Percentiles rank a stretch among this genome's conserved stretches.
phyloP scores from a whole-genome alignment of 1,284 basidiomycete species.

The Sanguinoderma infundibulare region DNA sequence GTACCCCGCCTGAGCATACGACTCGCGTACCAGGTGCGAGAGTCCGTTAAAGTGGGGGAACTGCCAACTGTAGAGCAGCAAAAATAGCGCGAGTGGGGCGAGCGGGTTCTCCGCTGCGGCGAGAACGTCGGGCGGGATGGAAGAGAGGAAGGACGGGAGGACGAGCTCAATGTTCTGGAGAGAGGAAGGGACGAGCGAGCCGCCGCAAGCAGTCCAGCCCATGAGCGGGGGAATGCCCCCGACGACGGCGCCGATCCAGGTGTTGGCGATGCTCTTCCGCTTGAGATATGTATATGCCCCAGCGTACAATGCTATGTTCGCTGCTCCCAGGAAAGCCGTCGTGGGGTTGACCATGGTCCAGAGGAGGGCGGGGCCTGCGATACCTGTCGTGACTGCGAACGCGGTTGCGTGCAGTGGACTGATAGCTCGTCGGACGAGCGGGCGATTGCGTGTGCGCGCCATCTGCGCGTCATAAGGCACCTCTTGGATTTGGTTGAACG shows the following conservation, averaged over 20 bases:
- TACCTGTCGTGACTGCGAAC: constrained; percentile 79
- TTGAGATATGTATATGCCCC: constrained; percentile 95
- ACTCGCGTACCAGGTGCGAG: constrained; percentile 85
- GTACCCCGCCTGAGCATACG: constrained; percentile 95
- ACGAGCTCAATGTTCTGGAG: constrained; percentile 61
- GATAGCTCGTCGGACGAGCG: constrained; percentile 86
- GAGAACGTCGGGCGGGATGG: constrained; percentile 42
- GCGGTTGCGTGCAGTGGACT: constrained; percentile 84
- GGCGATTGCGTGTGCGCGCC: constrained; percentile 87
- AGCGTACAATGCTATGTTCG: constrained; percentile 91
- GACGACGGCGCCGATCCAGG: constrained; percentile 94
- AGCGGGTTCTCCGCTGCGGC: constrained; percentile 75
- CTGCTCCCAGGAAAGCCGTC: constrained; percentile 83
- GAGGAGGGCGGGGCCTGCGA: constrained; percentile 80
- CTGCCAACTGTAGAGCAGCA: constrained; percentile 95
- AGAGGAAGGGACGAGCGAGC: constrained; percentile 70
- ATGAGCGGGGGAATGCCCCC: constrained; percentile 95
- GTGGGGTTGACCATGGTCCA: constrained; percentile 89
- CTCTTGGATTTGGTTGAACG: constrained; percentile 95
- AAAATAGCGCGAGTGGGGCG: constrained; percentile 76
- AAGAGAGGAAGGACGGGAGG: constrained; percentile 53
- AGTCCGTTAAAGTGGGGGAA: constrained; percentile 98
- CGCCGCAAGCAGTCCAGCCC: constrained; percentile 97
- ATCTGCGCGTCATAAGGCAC: constrained; percentile 98
- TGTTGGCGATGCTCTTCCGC: constrained; percentile 87